Conservation (phyloP, 306 rosid species). For the Cotoneaster glaucophyllus region DNA sequence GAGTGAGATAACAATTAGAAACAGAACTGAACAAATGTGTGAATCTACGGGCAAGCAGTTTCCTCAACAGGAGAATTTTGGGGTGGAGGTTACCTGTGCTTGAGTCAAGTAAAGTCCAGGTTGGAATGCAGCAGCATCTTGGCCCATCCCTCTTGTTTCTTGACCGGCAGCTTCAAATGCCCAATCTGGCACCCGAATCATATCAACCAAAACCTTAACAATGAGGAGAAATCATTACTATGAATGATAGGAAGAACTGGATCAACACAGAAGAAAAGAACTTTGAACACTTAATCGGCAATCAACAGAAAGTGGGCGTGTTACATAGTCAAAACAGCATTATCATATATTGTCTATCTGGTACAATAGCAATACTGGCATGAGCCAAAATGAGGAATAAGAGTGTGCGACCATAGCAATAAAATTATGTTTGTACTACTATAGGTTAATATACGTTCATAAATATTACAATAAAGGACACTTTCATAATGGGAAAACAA, state of each 20-base stretch:
- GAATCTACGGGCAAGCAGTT: conserved; percentile 3
- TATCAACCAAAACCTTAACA: conserved; percentile 79
- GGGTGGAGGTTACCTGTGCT: conserved; percentile 55
- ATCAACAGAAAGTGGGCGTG: background rate
- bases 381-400: background rate
- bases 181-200: conserved; percentile 99
- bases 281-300: background rate
- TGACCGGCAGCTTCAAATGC: conserved; percentile 99
- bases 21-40: background rate
- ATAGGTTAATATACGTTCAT: background rate
- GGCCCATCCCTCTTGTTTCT: conserved; percentile 92
- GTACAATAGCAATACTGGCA: background rate
- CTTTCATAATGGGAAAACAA: background rate
- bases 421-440: background rate
- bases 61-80: background rate
- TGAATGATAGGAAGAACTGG: background rate
- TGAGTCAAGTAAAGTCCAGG: conserved; percentile 96
- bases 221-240: conserved; percentile 16
- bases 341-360: background rate
- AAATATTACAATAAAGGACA: background rate
- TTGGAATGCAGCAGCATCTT: conserved; percentile 84
- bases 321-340: background rate
- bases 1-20: background rate
- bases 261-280: background rate
- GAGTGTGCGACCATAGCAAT: background rate